These are phyloP conservation scores for Sphagnum fallax DNA, from an alignment of 228 moss, liverwort and hornwort genomes.

Conservation along the genomic window DNA sequence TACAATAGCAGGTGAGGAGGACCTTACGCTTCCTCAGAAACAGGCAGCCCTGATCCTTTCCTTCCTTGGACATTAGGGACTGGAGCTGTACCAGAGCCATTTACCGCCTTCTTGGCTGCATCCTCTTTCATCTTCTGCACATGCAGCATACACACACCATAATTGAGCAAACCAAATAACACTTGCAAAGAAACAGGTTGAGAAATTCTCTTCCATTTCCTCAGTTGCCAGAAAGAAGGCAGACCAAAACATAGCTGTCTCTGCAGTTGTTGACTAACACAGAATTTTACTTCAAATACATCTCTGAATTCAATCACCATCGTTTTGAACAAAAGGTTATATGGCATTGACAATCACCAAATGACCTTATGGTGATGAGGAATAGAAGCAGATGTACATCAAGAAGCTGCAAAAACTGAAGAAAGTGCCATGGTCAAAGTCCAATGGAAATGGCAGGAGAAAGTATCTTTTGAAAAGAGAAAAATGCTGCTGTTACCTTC, in stretches of 20 bases:
- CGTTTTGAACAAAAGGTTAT: not conserved
- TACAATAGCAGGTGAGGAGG: not conserved
- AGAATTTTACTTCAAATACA: no score
- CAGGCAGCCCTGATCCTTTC: conserved; percentile 8
- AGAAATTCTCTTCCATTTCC: not conserved
- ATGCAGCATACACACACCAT: not conserved
- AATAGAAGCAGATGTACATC: not conserved
- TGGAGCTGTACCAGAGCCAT: conserved; percentile 19
- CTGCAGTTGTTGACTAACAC: no score
- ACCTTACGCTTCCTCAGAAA: conserved; percentile 33
- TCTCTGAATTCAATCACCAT: no score
- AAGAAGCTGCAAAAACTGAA: not conserved
- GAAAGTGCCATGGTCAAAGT: not conserved
- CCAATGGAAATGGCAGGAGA: not conserved
- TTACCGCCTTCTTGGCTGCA: conserved; percentile 44
- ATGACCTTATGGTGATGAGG: not conserved
- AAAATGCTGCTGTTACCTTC: conserved; percentile 20
- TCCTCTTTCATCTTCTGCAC: conserved; percentile 65
- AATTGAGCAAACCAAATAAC: not conserved
- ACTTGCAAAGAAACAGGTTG: not conserved
- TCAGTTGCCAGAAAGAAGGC: not conserved
- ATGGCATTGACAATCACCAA: not conserved
- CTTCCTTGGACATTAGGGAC: conserved; percentile 15
- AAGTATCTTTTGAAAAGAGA: not conserved
- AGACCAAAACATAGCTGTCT: not conserved